Conservation (phyloP, 495 filamentous ascomycete species). For the Usnea hakonensis region DNA sequence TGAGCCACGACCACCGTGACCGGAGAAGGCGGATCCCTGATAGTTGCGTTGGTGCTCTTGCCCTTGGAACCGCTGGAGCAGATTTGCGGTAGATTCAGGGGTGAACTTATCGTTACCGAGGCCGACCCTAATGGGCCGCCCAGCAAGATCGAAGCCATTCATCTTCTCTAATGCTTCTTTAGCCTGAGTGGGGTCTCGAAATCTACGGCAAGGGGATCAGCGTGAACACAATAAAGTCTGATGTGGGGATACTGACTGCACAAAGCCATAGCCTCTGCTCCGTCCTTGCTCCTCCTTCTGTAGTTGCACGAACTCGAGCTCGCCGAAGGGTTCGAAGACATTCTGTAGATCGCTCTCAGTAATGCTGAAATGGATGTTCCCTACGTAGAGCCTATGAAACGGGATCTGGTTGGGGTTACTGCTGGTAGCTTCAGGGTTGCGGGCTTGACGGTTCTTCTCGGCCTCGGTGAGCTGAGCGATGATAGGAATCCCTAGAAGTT, state of each 20-base stretch:
- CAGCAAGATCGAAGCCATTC: constrained; percentile 98
- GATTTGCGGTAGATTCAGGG: constrained; percentile 86
- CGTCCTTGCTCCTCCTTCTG: constrained; percentile 90
- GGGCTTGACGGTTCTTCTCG: constrained; percentile 97
- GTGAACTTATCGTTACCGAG: constrained; percentile 99
- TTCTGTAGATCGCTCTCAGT: constrained; percentile 93
- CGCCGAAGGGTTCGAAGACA: constrained; percentile 96
- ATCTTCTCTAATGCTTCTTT: constrained; percentile 95
- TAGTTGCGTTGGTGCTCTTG: constrained; percentile 68
- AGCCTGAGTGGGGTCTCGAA: constrained; percentile 83
- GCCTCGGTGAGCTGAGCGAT: constrained; percentile 98
- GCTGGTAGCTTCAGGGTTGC: constrained; percentile 63
- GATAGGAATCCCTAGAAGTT: constrained; percentile 95
- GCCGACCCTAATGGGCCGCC: constrained; percentile 94
- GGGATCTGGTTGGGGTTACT: constrained; percentile 68
- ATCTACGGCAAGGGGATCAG: constrained; percentile 45
- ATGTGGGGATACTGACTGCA: constrained; percentile 66
- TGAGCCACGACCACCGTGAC: constrained; percentile 79
- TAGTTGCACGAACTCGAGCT: constrained; percentile 93
- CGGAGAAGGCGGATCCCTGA: constrained; percentile 93
- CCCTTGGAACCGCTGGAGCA: constrained; percentile 75
- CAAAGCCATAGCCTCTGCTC: constrained; percentile 95
- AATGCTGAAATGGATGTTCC: constrained; percentile 99
- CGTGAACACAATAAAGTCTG: too few relatives aligned
- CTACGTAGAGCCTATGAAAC: constrained; percentile 97